phyloP scores from a whole-genome alignment of 2,329 filamentous ascomycete species.

The Westerdykella ornata region DNA sequence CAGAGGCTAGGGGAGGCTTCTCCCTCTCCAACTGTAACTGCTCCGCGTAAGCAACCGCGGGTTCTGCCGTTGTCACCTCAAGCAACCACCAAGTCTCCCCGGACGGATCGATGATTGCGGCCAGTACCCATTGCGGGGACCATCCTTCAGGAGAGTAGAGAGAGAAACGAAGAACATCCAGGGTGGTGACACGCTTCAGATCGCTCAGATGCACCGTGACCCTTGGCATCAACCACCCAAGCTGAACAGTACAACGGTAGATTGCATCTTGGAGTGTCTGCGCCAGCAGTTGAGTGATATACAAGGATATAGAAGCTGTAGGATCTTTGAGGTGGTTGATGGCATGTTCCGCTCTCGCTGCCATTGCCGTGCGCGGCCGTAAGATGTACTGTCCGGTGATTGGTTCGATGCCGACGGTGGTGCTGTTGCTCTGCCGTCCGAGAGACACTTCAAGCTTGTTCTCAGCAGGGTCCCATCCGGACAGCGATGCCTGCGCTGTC shows the following conservation, averaged over 20 bases:
- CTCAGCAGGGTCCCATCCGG: slow-evolving; percentile 56
- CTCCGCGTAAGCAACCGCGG: slow-evolving; percentile 24
- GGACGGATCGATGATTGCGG: slow-evolving; percentile 42
- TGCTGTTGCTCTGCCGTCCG: slow-evolving; percentile 50
- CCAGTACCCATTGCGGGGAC: slow-evolving; percentile 64
- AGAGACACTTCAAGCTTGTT: slow-evolving; percentile 65
- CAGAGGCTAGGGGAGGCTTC: too few relatives aligned
- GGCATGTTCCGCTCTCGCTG: slow-evolving; percentile 51
- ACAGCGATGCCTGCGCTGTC: slow-evolving; percentile 52
- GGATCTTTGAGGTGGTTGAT: slow-evolving; percentile 57
- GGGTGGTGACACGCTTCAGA: slow-evolving; percentile 55
- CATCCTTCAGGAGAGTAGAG: slow-evolving; percentile 70
- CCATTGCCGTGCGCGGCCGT: slow-evolving; percentile 47
- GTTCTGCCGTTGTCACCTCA: slow-evolving; percentile 20
- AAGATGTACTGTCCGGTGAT: slow-evolving; percentile 71
- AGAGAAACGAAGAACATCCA: slow-evolving; percentile 54
- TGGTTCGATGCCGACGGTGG: slow-evolving; percentile 64
- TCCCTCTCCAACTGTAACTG: slow-evolving; percentile 21
- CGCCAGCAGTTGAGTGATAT: slow-evolving; percentile 58
- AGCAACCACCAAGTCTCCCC: slow-evolving; percentile 37
- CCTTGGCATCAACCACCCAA: slow-evolving; percentile 54
- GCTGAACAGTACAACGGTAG: slow-evolving; percentile 52
- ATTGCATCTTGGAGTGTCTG: slow-evolving; percentile 57
- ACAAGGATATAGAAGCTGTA: slow-evolving; percentile 50
- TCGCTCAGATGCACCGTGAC: slow-evolving; percentile 42